Conservation (phyloP, 148 eudicot species). For the Rhododendron kiyosumense region DNA sequence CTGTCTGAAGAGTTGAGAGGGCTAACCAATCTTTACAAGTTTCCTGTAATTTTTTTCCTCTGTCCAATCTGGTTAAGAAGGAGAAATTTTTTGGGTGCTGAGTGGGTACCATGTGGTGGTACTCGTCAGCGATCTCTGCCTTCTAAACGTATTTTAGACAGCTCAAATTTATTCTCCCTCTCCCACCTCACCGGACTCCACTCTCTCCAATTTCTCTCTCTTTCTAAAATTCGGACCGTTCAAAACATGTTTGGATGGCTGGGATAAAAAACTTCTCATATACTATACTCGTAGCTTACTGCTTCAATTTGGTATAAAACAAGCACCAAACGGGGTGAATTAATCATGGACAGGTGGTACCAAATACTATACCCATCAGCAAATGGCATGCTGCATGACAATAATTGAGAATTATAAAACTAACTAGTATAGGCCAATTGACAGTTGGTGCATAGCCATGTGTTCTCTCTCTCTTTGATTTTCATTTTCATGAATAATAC, state of each 20-base stretch:
- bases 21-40: background rate
- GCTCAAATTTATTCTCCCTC: too few species aligned
- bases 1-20: background rate
- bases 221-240: accelerated
- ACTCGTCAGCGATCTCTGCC: too few species aligned
- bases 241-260: too few species aligned
- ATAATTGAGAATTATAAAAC: background rate
- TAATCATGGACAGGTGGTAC: background rate
- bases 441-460: too few species aligned
- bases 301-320: background rate
- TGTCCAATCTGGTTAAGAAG: background rate
- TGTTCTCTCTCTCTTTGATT: too few species aligned
- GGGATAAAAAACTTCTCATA: background rate
- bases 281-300: background rate
- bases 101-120: accelerated
- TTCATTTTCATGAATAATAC: too few species aligned
- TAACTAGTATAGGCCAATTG: too few species aligned
- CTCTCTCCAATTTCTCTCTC: too few species aligned
- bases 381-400: background rate
- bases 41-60: background rate
- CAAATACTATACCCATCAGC: background rate
- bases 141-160: too few species aligned
- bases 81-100: too few species aligned
- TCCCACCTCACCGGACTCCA: too few species aligned
- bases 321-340: background rate